Evolutionary conservation across 192 early-diverging fungal genomes (phyloP).

Genomic region (Entomortierella parvispora): DNA sequence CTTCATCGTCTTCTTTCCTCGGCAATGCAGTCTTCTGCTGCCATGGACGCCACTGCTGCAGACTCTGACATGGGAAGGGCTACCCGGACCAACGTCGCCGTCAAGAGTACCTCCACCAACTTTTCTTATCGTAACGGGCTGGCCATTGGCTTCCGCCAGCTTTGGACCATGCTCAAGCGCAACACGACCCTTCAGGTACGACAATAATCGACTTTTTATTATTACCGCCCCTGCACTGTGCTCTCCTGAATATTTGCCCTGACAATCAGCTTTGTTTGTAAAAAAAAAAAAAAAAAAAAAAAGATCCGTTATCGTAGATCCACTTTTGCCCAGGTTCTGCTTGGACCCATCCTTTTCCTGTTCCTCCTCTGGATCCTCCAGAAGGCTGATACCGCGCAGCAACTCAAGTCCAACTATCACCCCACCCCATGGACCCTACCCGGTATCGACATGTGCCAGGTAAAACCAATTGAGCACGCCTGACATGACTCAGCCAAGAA

Average conservation of each 20-base stretch:
- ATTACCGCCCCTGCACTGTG: not conserved
- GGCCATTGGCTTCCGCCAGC: conserved; percentile 58
- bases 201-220: not conserved
- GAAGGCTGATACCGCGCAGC: conserved; percentile 48
- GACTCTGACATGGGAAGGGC: not conserved
- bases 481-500: too few species aligned
- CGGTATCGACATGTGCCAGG: conserved; percentile 56
- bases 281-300: not conserved
- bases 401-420: conserved; percentile 51
- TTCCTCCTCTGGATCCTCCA: conserved; percentile 73
- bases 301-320: conserved; percentile 67
- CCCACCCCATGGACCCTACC: conserved; percentile 53
- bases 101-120: conserved; percentile 4
- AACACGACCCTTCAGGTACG: conserved; percentile 74
- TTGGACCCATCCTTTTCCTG: conserved; percentile 75
- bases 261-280: not conserved
- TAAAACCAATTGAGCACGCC: too few species aligned
- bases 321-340: conserved; percentile 60
- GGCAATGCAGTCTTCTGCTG: not conserved
- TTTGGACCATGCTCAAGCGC: conserved; percentile 72
- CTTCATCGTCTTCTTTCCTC: not conserved
- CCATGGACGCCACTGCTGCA: not conserved
- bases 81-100: not conserved
- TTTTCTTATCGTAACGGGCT: conserved; percentile 36
- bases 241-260: not conserved